Evolutionary conservation across 495 filamentous ascomycete genomes (phyloP).

Genomic region (Penicillium cosmopolitanum): DNA sequence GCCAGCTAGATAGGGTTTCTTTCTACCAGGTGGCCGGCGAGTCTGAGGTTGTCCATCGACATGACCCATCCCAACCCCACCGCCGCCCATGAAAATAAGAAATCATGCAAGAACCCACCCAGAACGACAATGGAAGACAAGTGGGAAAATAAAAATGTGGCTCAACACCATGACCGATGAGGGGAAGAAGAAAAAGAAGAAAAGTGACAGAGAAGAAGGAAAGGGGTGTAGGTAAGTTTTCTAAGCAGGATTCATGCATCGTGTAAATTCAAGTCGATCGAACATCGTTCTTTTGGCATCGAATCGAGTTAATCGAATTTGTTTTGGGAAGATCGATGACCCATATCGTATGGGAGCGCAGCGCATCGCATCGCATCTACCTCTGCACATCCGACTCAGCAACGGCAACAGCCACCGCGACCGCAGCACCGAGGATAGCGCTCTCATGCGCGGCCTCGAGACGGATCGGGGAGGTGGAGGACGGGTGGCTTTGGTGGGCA

Average conservation of each 20-base stretch:
- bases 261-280: neutral
- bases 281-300: neutral
- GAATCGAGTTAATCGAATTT: too few species aligned
- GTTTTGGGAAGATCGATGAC: neutral
- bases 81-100: neutral
- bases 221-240: neutral
- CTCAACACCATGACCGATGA: neutral
- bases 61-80: neutral
- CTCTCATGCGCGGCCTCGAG: conserved; percentile 56
- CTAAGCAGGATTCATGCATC: conserved; percentile 1
- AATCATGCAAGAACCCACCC: too few species aligned
- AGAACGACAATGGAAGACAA: too few species aligned
- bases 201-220: conserved; percentile 6
- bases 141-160: neutral
- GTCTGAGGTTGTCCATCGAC: neutral
- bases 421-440: conserved; percentile 59
- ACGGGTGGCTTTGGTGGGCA: conserved; percentile 33
- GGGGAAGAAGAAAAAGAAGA: neutral
- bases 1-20: too few species aligned
- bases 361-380: neutral
- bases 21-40: too few species aligned
- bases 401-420: conserved; percentile 55
- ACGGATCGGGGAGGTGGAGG: conserved; percentile 31
- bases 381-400: conserved; percentile 24
- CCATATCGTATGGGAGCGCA: too few species aligned